Evolutionary conservation across 495 filamentous ascomycete species (phyloP), one percentile per base, ranked within the genome.

Genomic region (Hypomontagnella monticulosa): DNA sequence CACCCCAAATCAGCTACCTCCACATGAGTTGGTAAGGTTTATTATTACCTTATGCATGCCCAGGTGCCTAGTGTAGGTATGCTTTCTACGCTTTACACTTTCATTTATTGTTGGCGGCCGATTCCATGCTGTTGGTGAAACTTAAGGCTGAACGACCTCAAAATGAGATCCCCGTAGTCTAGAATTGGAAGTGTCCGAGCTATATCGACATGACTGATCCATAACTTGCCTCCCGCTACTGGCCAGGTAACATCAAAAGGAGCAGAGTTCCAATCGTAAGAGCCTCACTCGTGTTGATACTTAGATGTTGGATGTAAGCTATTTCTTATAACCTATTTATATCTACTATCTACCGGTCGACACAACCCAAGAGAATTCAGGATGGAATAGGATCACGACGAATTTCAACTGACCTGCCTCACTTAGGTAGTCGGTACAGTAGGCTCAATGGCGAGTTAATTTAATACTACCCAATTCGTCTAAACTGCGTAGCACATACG

Each of bases 121-220:
- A 48, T 60, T 37, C 36, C 33, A 53, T 58, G 32, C 40, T 42
- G 23, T 43, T 67, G 57, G 57, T 67, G 64, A 67, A 67, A 67
- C 64, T 67, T 49, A 40, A 34, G 33, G 23, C 37, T 43, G 44
- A 38, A 52, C 44, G 34, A 27, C 18, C 32, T 57, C 14, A 52
- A 67, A 51, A 57, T 61, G 56, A 61, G 51, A 46, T 15, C 44
- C 50, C 46, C 46, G 47, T 61, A 50, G 8, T 57, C 61, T 57
- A 47, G 46, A 64, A 53, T 10, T 50, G 14, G n/a, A 50, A 50
- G 27, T 23, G 27, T 12, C 27, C 30, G 36, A 50, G 47, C 14
- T 48, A 47, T 12, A 18, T 15, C 12, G 3, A 47, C 43, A 20
- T 47, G 8, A 14, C 36, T 38, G 3, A 14, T 3, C 36, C 3